Percentiles rank a stretch among this genome's conserved stretches.
Conservation (phyloP, 805 yeast species). For the Clavispora asparagi region DNA sequence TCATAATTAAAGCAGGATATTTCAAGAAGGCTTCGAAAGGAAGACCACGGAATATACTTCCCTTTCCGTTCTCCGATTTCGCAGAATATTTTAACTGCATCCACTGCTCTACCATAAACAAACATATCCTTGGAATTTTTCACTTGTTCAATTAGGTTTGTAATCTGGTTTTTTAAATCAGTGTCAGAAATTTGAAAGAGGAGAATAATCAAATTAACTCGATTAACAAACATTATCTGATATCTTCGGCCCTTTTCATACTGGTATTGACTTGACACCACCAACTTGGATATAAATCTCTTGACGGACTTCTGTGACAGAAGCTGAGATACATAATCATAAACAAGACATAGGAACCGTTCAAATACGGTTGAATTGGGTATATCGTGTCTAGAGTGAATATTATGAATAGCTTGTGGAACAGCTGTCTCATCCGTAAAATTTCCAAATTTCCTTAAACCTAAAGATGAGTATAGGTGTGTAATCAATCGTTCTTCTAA, state of each 20-base stretch:
- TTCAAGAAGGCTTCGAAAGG: conserved; percentile 14
- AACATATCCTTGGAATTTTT: conserved; percentile 18
- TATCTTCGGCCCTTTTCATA: conserved; percentile 23
- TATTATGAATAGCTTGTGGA: conserved; percentile 19
- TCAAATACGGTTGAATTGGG: conserved; percentile 28
- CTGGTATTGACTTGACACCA: conserved; percentile 33
- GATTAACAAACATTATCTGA: conserved; percentile 29
- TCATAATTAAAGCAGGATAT: conserved; percentile 1
- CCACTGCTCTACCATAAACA: conserved; percentile 18
- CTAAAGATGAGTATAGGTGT: conserved; percentile 24
- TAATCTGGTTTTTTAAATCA: conserved; percentile 26
- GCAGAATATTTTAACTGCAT: conserved; percentile 16
- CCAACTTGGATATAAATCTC: conserved; percentile 29
- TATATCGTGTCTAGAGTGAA: conserved; percentile 23
- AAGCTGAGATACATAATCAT: conserved; percentile 26
- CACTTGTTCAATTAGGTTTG: conserved; percentile 21
- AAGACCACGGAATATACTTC: conserved; percentile 16
- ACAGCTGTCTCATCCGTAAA: conserved; percentile 28
- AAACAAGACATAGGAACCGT: conserved; percentile 30
- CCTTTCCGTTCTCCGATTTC: conserved; percentile 13
- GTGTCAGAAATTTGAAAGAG: conserved; percentile 30
- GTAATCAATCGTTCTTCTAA: conserved; percentile 30
- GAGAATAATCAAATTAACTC: conserved; percentile 32
- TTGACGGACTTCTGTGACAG: conserved; percentile 19
- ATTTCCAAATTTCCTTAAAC: conserved; percentile 30